A percentile compares a stretch with the other conserved stretches of the same genome.
These are phyloP conservation scores for Penicillium sp. DNA, from an alignment of 2,329 filamentous ascomycete genomes.

Conservation along the genomic window DNA sequence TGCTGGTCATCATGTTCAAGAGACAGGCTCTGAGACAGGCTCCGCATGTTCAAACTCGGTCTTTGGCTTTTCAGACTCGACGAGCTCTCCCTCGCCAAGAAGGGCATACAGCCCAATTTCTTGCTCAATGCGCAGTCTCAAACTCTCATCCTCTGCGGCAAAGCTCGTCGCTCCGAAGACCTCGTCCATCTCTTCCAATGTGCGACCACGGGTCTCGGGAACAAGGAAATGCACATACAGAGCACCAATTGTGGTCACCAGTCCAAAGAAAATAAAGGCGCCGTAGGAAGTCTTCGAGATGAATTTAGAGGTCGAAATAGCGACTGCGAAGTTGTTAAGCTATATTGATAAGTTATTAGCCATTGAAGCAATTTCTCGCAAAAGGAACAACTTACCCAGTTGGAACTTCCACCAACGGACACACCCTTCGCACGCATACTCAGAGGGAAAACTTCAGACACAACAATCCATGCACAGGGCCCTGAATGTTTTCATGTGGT, in stretches of 20 bases:
- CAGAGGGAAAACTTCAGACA: slow-evolving; percentile 72
- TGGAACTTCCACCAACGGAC: slow-evolving; percentile 32
- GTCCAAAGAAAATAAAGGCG: slow-evolving; percentile 70
- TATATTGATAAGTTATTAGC: not conserved
- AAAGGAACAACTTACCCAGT: slow-evolving; percentile 43
- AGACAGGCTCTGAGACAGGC: not conserved
- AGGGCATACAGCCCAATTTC: not conserved
- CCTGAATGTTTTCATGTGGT: not conserved
- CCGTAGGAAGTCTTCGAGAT: slow-evolving; percentile 52
- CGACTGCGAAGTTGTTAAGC: not conserved
- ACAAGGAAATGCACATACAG: slow-evolving; percentile 54
- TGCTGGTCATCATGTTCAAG: not conserved
- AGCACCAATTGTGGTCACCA: slow-evolving; percentile 63
- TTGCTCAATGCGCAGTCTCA: not conserved
- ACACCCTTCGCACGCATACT: slow-evolving; percentile 70
- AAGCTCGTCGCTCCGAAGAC: not conserved
- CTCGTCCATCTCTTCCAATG: slow-evolving; percentile 30
- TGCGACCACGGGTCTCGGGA: slow-evolving; percentile 53
- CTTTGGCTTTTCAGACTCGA: not conserved
- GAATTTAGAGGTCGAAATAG: not conserved
- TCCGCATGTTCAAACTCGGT: not conserved
- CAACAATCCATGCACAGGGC: slow-evolving; percentile 64
- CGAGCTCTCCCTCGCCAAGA: not conserved
- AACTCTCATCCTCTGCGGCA: not conserved
- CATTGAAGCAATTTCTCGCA: not conserved